Evolutionary conservation across 1,284 basidiomycete genomes (phyloP), one percentile per base, ranked within the genome.

Genomic region (Mycena citricolor): DNA sequence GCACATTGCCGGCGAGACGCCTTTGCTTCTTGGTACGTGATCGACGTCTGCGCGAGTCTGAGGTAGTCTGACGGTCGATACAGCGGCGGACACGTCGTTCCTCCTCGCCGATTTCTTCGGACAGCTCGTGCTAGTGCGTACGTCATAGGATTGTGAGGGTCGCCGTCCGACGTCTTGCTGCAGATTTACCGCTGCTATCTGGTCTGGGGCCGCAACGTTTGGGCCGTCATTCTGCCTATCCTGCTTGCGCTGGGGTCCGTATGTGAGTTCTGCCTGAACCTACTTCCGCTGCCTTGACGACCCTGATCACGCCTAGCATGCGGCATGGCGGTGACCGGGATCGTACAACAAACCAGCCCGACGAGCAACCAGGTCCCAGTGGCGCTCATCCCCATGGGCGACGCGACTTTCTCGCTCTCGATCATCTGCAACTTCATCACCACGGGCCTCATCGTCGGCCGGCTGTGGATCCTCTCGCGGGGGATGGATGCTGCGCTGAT

Each of bases 101-200:
- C 33, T 30, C 32, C 23, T 48, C 7, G 36, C 46, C 13, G 46
- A 48, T 42, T 48, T 25, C 24, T 39, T 20, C n/a, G n/a, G n/a
- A n/a, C n/a, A n/a, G n/a, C n/a, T n/a, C n/a, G n/a, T n/a, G n/a
- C n/a, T n/a, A n/a, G n/a, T n/a, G n/a, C n/a, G n/a, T n/a, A n/a
- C n/a, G n/a, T n/a, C n/a, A n/a, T n/a, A n/a, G n/a, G n/a, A n/a
- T n/a, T n/a, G n/a, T n/a, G n/a, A n/a, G n/a, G n/a, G n/a, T n/a
- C n/a, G n/a, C n/a, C n/a, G n/a, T n/a, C n/a, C n/a, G n/a, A n/a
- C n/a, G n/a, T n/a, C n/a, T n/a, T n/a, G n/a, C n/a, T n/a, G n/a
- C 2, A 48, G 32, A 47, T 71, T 14, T 71, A 67, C 33, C 69
- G 68, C 24, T 71, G 69, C 51, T 71, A 65, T 60, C 51, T 64